Evolutionary conservation across 345 rosid species (phyloP), one percentile per base, ranked within the genome.

Genomic region (Populus simonii): DNA sequence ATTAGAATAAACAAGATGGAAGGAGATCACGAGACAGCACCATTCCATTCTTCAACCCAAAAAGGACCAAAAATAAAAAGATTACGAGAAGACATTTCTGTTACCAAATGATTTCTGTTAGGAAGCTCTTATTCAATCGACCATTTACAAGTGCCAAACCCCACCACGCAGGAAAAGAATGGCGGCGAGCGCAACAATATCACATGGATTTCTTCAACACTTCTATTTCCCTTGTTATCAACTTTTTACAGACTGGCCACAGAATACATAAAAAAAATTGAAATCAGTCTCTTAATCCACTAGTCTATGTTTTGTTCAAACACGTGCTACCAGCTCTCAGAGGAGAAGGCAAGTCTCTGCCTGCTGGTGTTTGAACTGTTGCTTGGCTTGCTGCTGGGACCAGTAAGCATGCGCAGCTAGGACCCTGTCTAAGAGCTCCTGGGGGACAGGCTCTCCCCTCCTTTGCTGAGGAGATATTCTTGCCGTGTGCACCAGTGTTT

Each of bases 381-480:
- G 94, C 84, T 85, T 93, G 8, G 92, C 89, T 75, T 95, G 98
- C 65, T 93, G 98, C 75, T 91, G 90, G 70, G 96, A 89, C 98
- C 99, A 96, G 80, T 85, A 89, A n/a, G 98, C 96, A 53, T 93
- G 99, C 9, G 97, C 97, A 1, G 84, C 86, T 17, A 93, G 85
- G 67, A 96, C 99, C 81, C 99, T 79, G 85, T 96, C 98, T 77
- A 96, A 70, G 65, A 96, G 97, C 82, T 96, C 97, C 75, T 96
- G 97, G 1, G 99, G 98, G 7, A 96, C 99, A 20, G 98, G 96
- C 90, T 92, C 97, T 71, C 98, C 99, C 85, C 99, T 90, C 87
- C 99, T 90, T 83, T 96, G 99, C 78, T 92, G 98, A 0, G 98
- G 99, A 63, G 97, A 90, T 88, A 96, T 96, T 86, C 93, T 91